These are phyloP conservation scores for Postia placenta DNA, from an alignment of 768 basidiomycete genomes.

Conservation along the genomic window DNA sequence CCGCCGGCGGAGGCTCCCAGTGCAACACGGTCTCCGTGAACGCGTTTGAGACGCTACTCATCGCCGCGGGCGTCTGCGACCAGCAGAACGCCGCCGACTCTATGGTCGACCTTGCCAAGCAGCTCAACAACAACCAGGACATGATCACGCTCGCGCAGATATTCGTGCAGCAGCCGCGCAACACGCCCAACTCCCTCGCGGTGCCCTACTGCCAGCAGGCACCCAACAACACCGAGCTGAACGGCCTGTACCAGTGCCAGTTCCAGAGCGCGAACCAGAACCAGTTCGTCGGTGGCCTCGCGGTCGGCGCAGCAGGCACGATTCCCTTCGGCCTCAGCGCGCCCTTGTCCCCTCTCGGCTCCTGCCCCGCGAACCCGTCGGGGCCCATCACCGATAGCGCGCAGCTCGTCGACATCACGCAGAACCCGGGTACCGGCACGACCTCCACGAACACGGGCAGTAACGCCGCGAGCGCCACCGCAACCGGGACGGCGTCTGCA, in stretches of 20 bases:
- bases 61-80: conserved; percentile 32
- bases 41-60: conserved; percentile 56
- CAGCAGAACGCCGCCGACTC: conserved; percentile 44
- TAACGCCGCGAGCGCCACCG: conserved; percentile 4
- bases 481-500: conserved; percentile 12
- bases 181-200: conserved; percentile 33
- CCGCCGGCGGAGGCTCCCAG: conserved; percentile 48
- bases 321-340: conserved; percentile 43
- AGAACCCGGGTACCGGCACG: conserved; percentile 14
- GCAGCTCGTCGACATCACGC: conserved; percentile 27
- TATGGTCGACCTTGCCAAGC: conserved; percentile 46
- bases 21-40: conserved; percentile 54
- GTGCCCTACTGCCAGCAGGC: conserved; percentile 43
- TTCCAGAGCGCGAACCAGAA: conserved; percentile 39
- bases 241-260: conserved; percentile 56
- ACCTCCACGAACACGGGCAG: conserved; percentile 6
- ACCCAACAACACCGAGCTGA: conserved; percentile 47
- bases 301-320: conserved; percentile 41
- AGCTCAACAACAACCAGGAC: conserved; percentile 36
- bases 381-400: conserved; percentile 46
- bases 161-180: conserved; percentile 53
- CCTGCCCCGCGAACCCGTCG: conserved; percentile 41
- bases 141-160: conserved; percentile 50
- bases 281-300: conserved; percentile 38
- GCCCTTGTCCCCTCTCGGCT: conserved; percentile 39